phyloP scores from a whole-genome alignment of 805 yeast species.

The Schwanniomyces occidentalis region DNA sequence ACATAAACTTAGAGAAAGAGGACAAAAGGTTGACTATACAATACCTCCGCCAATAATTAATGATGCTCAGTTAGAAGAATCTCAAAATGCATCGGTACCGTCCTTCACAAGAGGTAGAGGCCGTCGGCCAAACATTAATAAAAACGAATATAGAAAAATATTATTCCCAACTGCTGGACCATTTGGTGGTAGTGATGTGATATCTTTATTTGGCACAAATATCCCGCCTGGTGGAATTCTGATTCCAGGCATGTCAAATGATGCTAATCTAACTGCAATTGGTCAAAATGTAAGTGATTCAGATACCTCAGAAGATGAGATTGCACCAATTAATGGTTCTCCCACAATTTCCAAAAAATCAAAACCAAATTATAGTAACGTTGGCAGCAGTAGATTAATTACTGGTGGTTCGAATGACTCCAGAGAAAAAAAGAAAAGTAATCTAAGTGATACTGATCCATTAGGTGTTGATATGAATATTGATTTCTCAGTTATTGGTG shows the following conservation, averaged over 20 bases:
- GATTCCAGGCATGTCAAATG: constrained; percentile 32
- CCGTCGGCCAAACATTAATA: constrained; percentile 40
- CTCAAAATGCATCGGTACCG: constrained; percentile 17
- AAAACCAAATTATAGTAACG: constrained; percentile 12
- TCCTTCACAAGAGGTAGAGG: constrained; percentile 35
- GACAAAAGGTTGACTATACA: constrained; percentile 66
- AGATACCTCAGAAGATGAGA: constrained; percentile 66
- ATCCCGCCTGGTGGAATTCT: constrained; percentile 53
- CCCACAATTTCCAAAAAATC: constrained; percentile 26
- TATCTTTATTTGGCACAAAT: constrained; percentile 74
- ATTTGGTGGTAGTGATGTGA: constrained; percentile 94
- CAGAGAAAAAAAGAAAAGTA: constrained; percentile 53
- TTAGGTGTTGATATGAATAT: constrained; percentile 85
- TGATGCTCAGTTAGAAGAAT: constrained; percentile 32
- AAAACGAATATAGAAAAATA: constrained; percentile 58
- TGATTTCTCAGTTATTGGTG: constrained; percentile 86
- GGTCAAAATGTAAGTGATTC: constrained; percentile 47
- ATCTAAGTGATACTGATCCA: constrained; percentile 87
- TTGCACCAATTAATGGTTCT: constrained; percentile 44
- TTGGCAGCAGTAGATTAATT: constrained; percentile 31
- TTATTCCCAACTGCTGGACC: constrained; percentile 95
- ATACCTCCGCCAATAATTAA: constrained; percentile 76
- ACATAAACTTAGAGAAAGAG: constrained; percentile 49
- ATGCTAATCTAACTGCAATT: constrained; percentile 26
- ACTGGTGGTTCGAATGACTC: constrained; percentile 31